These are phyloP conservation scores for Neonectria hederae DNA, from an alignment of 2,329 filamentous ascomycete genomes.

Conservation along the genomic window DNA sequence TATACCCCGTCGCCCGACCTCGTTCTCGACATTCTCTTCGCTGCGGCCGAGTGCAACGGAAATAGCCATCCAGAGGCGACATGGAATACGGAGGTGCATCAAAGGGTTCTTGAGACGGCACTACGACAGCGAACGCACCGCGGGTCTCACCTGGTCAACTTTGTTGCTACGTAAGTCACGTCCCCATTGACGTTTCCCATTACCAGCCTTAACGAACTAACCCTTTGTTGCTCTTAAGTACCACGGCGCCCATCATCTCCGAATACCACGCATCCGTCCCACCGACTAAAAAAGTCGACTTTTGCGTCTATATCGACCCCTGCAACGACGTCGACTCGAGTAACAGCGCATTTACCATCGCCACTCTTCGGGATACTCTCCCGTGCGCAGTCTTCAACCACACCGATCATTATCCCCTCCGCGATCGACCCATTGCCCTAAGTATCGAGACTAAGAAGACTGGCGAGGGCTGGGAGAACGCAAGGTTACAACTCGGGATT, in stretches of 20 bases:
- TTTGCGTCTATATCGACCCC: neutral
- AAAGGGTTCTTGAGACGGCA: neutral
- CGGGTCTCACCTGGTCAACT: neutral
- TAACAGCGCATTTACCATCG: neutral
- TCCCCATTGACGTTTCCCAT: neutral
- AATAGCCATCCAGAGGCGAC: neutral
- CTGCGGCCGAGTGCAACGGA: slow-evolving; percentile 1
- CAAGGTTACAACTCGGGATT: slow-evolving; percentile 12
- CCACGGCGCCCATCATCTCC: neutral
- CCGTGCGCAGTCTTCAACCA: slow-evolving; percentile 4
- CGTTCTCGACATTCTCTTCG: neutral
- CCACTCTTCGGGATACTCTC: neutral
- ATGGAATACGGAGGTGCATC: slow-evolving; percentile 4
- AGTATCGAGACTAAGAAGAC: slow-evolving; percentile 22
- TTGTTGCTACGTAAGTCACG: neutral
- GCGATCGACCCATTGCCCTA: slow-evolving; percentile 17
- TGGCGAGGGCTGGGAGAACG: slow-evolving; percentile 19
- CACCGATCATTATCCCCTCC: slow-evolving; percentile 4
- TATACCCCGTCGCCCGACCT: neutral
- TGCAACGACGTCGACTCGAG: neutral
- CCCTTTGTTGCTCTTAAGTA: neutral
- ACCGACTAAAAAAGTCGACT: neutral
- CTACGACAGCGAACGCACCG: neutral
- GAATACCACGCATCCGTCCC: neutral
- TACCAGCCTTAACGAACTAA: neutral